Percentiles rank a stretch among this genome's conserved stretches.
Conservation (phyloP, 2,329 filamentous ascomycete species). For the Stagonosporopsis tanaceti region DNA sequence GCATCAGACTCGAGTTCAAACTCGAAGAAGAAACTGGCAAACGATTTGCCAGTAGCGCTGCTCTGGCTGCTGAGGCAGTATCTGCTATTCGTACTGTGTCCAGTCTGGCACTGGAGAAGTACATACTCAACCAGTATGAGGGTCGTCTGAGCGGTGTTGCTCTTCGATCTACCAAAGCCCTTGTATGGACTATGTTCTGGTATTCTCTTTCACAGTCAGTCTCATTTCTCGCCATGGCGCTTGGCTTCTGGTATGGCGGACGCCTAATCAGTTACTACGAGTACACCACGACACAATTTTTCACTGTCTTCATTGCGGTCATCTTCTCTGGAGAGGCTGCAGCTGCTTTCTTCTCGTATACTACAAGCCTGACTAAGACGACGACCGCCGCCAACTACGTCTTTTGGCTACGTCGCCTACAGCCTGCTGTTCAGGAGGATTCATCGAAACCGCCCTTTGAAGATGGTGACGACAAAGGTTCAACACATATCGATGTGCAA, state of each 20-base stretch:
- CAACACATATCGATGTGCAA: slow-evolving; percentile 50
- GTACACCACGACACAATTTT: slow-evolving; percentile 83
- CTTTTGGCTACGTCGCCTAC: slow-evolving; percentile 53
- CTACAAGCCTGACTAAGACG: slow-evolving; percentile 95
- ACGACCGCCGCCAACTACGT: slow-evolving; percentile 76
- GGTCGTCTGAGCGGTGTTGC: slow-evolving; percentile 64
- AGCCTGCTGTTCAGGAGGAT: slow-evolving; percentile 50
- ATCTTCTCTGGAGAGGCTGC: slow-evolving; percentile 65
- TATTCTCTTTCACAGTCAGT: slow-evolving; percentile 87
- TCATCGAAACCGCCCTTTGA: slow-evolving; percentile 42
- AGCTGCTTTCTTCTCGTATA: slow-evolving; percentile 89
- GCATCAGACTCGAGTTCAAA: slow-evolving; percentile 87
- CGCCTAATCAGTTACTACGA: slow-evolving; percentile 52
- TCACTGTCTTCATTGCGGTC: slow-evolving; percentile 77
- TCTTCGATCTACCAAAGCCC: slow-evolving; percentile 68
- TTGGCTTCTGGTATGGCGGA: slow-evolving; percentile 51
- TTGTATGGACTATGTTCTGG: slow-evolving; percentile 76
- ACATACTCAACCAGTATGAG: slow-evolving; percentile 75
- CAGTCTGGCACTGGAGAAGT: slow-evolving; percentile 83
- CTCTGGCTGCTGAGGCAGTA: slow-evolving; percentile 91
- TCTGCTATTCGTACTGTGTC: slow-evolving; percentile 94
- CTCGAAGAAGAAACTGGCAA: slow-evolving; percentile 72
- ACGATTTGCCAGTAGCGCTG: slow-evolving; percentile 67
- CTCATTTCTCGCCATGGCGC: slow-evolving; percentile 55
- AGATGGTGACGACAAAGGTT: slow-evolving; percentile 43